These are phyloP conservation scores for Monotropa hypopitys DNA, from an alignment of 179 eudicot genomes.

Conservation along the genomic window DNA sequence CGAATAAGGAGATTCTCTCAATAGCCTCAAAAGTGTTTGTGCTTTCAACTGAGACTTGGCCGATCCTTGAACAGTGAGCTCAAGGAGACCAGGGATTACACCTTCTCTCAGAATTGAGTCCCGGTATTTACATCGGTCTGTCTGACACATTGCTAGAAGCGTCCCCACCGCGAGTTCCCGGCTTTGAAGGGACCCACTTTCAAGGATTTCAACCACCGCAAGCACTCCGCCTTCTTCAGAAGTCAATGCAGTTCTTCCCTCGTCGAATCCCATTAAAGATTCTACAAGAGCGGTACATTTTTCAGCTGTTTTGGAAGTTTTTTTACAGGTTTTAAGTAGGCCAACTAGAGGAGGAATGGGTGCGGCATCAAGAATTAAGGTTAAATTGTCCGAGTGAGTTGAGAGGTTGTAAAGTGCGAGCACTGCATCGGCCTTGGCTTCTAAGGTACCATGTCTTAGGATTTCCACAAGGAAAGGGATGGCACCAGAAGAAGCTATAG, in stretches of 20 bases:
- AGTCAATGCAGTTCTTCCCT: slow-evolving; percentile 49
- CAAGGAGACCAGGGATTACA: slow-evolving; percentile 85
- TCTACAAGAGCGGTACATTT: slow-evolving; percentile 79
- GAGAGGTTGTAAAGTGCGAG: slow-evolving; percentile 91
- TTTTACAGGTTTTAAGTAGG: slow-evolving; percentile 60
- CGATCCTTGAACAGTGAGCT: slow-evolving; percentile 84
- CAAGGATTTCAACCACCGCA: slow-evolving; percentile 77
- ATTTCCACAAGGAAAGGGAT: slow-evolving; percentile 74
- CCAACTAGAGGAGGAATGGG: slow-evolving; percentile 50
- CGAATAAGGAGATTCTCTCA: slow-evolving; percentile 70
- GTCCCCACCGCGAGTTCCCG: slow-evolving; percentile 90
- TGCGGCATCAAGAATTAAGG: slow-evolving; percentile 38
- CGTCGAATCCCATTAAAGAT: slow-evolving; percentile 44
- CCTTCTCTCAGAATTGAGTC: slow-evolving; percentile 83
- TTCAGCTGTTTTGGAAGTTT: slow-evolving; percentile 64
- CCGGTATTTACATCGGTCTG: slow-evolving; percentile 55
- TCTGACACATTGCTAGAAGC: slow-evolving; percentile 69
- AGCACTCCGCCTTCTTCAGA: slow-evolving; percentile 81
- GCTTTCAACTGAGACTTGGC: slow-evolving; percentile 69
- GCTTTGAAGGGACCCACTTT: slow-evolving; percentile 66
- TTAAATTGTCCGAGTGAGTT: slow-evolving; percentile 40
- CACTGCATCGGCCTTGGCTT: slow-evolving; percentile 69
- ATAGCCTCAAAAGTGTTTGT: slow-evolving; percentile 44
- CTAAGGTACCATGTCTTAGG: slow-evolving; percentile 41
- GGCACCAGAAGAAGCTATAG: slow-evolving; percentile 58